Conservation (phyloP, 1,284 basidiomycete species). For the Sanghuangporus weigelae region DNA sequence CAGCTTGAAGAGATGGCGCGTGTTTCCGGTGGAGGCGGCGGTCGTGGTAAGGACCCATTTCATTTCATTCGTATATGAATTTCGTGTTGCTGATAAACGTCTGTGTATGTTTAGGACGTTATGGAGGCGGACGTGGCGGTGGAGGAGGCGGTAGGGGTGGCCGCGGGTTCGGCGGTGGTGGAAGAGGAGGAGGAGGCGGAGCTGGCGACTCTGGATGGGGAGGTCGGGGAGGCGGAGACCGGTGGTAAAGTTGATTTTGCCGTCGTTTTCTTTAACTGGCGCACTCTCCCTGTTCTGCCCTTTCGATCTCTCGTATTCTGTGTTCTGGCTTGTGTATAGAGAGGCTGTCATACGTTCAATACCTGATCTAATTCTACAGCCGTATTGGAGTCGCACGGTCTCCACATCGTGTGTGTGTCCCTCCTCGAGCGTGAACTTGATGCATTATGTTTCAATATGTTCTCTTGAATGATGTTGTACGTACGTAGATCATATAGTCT, state of each 20-base stretch:
- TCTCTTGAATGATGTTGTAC: background rate
- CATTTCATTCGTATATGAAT: background rate
- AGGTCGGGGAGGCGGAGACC: slow-evolving; percentile 7
- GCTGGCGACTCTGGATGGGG: slow-evolving; percentile 25
- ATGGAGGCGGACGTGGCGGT: slow-evolving; percentile 47
- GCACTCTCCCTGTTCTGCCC: background rate
- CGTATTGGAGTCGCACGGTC: background rate
- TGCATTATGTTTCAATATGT: background rate
- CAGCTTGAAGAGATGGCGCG: slow-evolving; percentile 92
- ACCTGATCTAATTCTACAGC: background rate
- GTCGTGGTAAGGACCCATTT: slow-evolving; percentile 52
- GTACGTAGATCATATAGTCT: too few relatives aligned
- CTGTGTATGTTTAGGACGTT: slow-evolving; percentile 43
- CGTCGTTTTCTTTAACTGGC: background rate
- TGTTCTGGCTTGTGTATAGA: background rate
- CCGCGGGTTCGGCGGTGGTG: slow-evolving; percentile 32
- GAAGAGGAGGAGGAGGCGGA: slow-evolving; percentile 35
- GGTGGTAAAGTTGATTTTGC: slow-evolving; percentile 6
- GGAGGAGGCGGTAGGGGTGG: slow-evolving; percentile 43
- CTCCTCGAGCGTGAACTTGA: too few relatives aligned
- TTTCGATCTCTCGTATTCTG: background rate
- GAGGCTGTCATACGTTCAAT: background rate
- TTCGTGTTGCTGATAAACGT: slow-evolving; percentile 2
- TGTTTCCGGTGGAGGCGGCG: slow-evolving; percentile 75
- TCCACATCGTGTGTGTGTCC: background rate